These are phyloP conservation scores for Lachnum nothofagi DNA, from an alignment of 2,329 filamentous ascomycete genomes.

Conservation along the genomic window DNA sequence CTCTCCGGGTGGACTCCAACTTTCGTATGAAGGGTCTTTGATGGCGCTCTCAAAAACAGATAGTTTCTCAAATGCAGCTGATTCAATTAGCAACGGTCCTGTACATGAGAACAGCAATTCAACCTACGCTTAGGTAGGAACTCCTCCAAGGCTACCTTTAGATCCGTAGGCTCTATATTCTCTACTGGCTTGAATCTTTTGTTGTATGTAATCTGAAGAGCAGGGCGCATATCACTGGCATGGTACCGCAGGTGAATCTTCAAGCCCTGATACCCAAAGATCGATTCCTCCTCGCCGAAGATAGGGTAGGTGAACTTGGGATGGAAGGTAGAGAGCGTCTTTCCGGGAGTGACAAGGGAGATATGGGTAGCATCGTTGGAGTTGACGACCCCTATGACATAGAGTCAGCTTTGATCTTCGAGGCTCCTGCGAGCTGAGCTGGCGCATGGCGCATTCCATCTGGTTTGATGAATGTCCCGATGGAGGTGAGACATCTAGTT, in stretches of 20 bases:
- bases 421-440: neutral
- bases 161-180: conserved; percentile 63
- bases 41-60: conserved; percentile 58
- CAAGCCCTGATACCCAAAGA: conserved; percentile 83
- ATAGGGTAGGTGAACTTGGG: conserved; percentile 87
- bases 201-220: conserved; percentile 64
- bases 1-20: conserved; percentile 69
- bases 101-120: neutral
- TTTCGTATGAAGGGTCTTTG: conserved; percentile 36
- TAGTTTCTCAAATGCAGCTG: conserved; percentile 63
- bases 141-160: conserved; percentile 49
- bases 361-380: conserved; percentile 54
- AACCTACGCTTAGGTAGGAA: conserved; percentile 62
- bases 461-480: neutral
- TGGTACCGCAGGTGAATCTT: conserved; percentile 67
- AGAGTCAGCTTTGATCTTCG: neutral
- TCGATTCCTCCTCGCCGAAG: conserved; percentile 86
- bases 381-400: conserved; percentile 27
- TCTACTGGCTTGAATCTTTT: conserved; percentile 66
- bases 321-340: conserved; percentile 64
- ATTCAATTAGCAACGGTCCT: neutral
- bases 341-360: conserved; percentile 51
- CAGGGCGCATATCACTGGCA: conserved; percentile 70
- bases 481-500: conserved; percentile 8
- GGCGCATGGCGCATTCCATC: neutral